These are phyloP conservation scores for Aspergillus homomorphus DNA, from an alignment of 495 filamentous ascomycete species.

Conservation along the genomic window DNA sequence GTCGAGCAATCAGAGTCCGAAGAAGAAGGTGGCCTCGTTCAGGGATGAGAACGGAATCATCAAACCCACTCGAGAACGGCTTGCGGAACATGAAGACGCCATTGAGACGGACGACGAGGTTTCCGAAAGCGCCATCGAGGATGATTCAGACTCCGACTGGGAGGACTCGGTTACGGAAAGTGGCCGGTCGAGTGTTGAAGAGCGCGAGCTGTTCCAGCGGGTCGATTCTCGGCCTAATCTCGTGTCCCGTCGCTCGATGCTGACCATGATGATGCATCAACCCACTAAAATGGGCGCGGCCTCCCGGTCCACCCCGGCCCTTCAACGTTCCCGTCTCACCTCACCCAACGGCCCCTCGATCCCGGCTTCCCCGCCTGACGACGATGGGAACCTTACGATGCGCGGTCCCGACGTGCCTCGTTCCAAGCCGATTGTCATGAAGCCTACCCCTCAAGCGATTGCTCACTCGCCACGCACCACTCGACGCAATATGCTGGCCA, in stretches of 20 bases:
- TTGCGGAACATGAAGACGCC: conserved; percentile 62
- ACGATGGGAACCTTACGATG: conserved; percentile 69
- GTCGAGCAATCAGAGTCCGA: conserved; percentile 27
- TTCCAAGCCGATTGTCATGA: conserved; percentile 84
- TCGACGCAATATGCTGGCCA: conserved; percentile 92
- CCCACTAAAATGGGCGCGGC: conserved; percentile 46
- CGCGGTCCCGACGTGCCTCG: conserved; percentile 67
- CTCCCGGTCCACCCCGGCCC: conserved; percentile 76
- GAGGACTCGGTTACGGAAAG: conserved; percentile 91
- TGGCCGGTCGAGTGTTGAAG: conserved; percentile 74
- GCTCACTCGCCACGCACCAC: conserved; percentile 87
- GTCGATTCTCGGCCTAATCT: conserved; percentile 87
- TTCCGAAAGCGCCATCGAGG: conserved; percentile 81
- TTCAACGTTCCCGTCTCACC: conserved; percentile 72
- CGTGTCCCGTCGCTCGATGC: conserved; percentile 78
- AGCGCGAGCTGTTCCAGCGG: conserved; percentile 76
- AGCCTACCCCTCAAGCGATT: conserved; percentile 55
- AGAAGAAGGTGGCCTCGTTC: conserved; percentile 84
- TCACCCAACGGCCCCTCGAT: conserved; percentile 73
- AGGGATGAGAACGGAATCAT: conserved; percentile 70
- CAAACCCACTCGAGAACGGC: conserved; percentile 55
- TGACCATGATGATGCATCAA: conserved; percentile 86
- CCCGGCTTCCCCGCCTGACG: conserved; percentile 67
- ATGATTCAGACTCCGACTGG: conserved; percentile 86
- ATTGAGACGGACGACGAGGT: conserved; percentile 71